phyloP scores from a whole-genome alignment of 1,284 basidiomycete species.

The Rhodotorula sp. region DNA sequence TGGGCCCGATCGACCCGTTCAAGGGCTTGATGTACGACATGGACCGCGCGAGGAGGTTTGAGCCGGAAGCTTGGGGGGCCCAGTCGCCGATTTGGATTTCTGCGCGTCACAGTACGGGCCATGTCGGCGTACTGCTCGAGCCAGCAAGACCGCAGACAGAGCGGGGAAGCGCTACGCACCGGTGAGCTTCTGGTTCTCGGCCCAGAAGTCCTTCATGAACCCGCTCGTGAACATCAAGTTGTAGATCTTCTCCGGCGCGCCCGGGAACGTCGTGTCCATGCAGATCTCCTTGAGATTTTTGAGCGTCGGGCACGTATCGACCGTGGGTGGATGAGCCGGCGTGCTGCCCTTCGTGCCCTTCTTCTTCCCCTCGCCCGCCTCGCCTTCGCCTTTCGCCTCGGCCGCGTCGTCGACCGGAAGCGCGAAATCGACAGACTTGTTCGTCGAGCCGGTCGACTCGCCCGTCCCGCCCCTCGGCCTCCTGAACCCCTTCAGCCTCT shows the following conservation, averaged over 20 bases:
- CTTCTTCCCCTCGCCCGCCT: constrained; percentile 2
- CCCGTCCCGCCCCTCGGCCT: constrained; percentile 40
- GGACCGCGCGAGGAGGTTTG: constrained; percentile 71
- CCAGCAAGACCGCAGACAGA: not conserved
- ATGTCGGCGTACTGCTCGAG: not conserved
- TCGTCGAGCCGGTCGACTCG: constrained; percentile 1
- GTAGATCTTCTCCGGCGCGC: constrained; percentile 90
- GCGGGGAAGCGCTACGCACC: constrained; percentile 59
- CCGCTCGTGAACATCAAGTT: constrained; percentile 94
- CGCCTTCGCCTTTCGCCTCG: not conserved
- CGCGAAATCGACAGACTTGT: not conserved
- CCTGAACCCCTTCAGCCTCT: constrained; percentile 34
- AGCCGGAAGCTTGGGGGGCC: constrained; percentile 64
- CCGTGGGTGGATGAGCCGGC: constrained; percentile 26
- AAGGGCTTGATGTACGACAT: constrained; percentile 97
- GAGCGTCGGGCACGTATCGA: constrained; percentile 33
- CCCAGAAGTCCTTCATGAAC: constrained; percentile 93
- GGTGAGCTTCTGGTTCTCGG: constrained; percentile 78
- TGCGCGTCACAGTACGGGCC: constrained; percentile 46
- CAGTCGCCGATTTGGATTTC: constrained; percentile 92
- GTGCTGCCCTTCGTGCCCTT: not conserved
- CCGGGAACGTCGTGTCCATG: constrained; percentile 58
- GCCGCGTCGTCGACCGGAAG: not conserved
- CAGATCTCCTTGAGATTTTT: constrained; percentile 40
- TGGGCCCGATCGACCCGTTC: constrained; percentile 82